phyloP scores from a whole-genome alignment of 768 basidiomycete species.

The Xerocomus brunneocitrinus region DNA sequence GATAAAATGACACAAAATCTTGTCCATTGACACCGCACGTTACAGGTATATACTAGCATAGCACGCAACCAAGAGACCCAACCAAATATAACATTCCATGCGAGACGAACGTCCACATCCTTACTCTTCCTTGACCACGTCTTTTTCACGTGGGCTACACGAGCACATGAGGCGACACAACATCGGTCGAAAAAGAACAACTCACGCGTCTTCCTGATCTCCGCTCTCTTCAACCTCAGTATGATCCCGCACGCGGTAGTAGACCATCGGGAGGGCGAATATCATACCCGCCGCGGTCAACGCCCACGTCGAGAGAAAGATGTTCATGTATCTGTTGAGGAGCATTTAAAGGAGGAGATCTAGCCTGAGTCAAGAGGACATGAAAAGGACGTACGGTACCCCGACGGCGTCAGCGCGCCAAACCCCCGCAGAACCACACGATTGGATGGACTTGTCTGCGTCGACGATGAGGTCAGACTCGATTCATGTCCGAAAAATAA shows the following conservation, averaged over 20 bases:
- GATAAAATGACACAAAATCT: background rate
- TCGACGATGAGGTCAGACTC: background rate
- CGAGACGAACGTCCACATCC: background rate
- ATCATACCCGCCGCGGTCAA: conserved; percentile 61
- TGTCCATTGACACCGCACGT: background rate
- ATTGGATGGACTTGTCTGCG: conserved; percentile 71
- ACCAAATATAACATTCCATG: background rate
- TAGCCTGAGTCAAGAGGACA: background rate
- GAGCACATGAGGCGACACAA: no score
- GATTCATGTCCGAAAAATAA: background rate
- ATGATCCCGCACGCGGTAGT: conserved; percentile 59
- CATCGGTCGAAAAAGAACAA: background rate
- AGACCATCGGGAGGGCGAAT: conserved; percentile 70
- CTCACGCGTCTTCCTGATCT: conserved; percentile 48
- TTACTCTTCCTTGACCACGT: background rate
- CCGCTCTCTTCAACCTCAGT: conserved; percentile 44
- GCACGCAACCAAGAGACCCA: background rate
- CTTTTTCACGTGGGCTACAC: background rate
- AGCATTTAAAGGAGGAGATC: background rate
- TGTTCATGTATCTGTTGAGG: conserved; percentile 52
- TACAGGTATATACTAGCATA: background rate
- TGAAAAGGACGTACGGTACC: conserved; percentile 47
- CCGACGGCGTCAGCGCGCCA: conserved; percentile 68
- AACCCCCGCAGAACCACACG: conserved; percentile 63
- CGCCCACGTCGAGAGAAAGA: conserved; percentile 71